Conservation (phyloP, 331 rosid species). For the Quercus phellos region DNA sequence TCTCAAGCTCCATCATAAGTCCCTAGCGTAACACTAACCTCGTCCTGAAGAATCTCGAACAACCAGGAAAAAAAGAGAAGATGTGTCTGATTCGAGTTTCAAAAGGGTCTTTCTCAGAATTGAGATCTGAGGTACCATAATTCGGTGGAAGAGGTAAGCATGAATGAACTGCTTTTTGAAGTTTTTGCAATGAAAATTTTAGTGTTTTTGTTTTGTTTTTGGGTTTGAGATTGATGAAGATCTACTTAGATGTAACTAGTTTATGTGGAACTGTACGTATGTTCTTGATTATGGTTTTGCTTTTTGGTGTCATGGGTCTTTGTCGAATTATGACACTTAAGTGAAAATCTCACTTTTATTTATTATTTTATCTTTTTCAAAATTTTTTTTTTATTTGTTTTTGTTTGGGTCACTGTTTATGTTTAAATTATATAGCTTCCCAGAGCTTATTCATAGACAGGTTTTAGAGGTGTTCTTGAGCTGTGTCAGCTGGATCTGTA, state of each 20-base stretch:
- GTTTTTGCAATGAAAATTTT: neutral
- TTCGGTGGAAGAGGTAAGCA: conserved; percentile 13
- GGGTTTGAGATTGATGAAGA: neutral
- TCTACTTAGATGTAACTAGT: neutral
- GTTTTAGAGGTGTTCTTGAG: neutral
- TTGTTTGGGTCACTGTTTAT: neutral
- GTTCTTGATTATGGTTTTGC: neutral
- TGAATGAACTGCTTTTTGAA: neutral
- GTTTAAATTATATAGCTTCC: neutral
- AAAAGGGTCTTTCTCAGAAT: neutral
- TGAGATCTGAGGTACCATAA: conserved; percentile 13
- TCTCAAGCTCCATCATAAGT: neutral
- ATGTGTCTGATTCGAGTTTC: conserved; percentile 6
- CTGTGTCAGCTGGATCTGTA: neutral
- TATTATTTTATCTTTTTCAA: too few species aligned
- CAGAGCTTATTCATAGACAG: neutral
- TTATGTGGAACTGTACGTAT: neutral
- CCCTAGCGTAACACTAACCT: neutral
- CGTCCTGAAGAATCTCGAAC: neutral
- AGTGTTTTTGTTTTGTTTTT: neutral
- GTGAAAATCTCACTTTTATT: too few species aligned
- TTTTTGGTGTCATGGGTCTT: neutral
- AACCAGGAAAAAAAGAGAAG: neutral
- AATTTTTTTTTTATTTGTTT: too few species aligned
- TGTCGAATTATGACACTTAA: neutral